Percentiles rank a stretch among this genome's conserved stretches.
These are phyloP conservation scores for Backusella sp. DNA, from an alignment of 192 early-diverging fungal species.

Conservation along the genomic window DNA sequence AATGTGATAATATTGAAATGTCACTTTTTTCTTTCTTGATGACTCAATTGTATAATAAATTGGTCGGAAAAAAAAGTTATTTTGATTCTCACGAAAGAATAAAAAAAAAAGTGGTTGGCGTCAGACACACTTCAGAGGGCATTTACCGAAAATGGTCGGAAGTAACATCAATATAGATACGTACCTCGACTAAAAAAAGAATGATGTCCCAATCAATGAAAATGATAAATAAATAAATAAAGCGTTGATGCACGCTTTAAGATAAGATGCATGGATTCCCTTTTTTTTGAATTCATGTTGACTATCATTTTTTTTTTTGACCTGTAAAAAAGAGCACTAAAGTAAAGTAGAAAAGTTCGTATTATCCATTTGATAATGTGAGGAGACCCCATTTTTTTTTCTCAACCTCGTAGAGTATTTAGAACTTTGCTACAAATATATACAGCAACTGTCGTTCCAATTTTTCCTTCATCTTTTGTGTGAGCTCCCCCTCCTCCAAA, in stretches of 20 bases:
- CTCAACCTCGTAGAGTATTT: background rate
- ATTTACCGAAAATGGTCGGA: background rate
- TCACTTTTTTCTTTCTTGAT: background rate
- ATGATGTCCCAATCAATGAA: background rate
- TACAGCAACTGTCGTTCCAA: background rate
- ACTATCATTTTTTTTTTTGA: background rate
- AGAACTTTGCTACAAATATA: background rate
- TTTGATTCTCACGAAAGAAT: background rate
- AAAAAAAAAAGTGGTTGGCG: background rate
- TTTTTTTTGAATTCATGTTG: background rate
- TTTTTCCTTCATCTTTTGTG: background rate
- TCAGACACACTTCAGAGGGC: background rate
- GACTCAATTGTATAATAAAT: background rate
- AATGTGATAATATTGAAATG: background rate
- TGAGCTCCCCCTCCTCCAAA: background rate
- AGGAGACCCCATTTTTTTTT: background rate
- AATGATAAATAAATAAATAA: background rate
- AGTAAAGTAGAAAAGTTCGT: background rate
- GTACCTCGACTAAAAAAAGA: background rate
- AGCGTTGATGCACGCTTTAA: background rate
- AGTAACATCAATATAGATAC: background rate
- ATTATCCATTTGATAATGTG: background rate
- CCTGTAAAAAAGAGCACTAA: background rate
- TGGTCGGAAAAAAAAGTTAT: slow-evolving; percentile 5
- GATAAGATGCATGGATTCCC: background rate